Percentiles rank a stretch among this genome's conserved stretches.
These are phyloP conservation scores for Aspergillus bertholletiae DNA, from an alignment of 495 filamentous ascomycete genomes.

Conservation along the genomic window DNA sequence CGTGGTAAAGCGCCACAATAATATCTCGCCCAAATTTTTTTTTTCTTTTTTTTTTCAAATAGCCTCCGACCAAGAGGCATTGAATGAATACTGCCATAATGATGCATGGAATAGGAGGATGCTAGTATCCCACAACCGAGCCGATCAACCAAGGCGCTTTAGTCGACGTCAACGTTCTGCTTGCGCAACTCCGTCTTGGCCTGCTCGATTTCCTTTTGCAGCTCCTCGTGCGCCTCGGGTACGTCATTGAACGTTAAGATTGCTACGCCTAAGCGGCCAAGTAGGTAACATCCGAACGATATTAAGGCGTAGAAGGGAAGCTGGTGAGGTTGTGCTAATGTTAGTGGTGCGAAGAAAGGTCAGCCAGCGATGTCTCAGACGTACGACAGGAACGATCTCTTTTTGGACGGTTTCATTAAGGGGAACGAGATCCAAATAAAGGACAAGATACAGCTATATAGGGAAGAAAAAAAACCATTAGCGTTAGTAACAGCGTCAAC, in stretches of 20 bases:
- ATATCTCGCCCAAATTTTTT: background rate
- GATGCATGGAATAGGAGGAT: background rate
- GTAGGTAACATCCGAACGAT: slow-evolving; percentile 87
- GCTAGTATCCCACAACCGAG: background rate
- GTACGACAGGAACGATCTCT: slow-evolving; percentile 52
- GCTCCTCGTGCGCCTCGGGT: slow-evolving; percentile 82
- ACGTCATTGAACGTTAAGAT: slow-evolving; percentile 96
- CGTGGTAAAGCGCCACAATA: background rate
- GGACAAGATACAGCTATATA: slow-evolving; percentile 61
- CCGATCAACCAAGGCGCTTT: slow-evolving; percentile 8
- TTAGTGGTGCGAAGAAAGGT: background rate
- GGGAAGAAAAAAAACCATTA: background rate
- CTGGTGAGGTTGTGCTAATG: slow-evolving; percentile 37
- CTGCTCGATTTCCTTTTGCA: slow-evolving; percentile 64
- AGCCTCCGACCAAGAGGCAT: too few species aligned
- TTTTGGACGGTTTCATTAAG: slow-evolving; percentile 62
- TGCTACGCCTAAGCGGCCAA: slow-evolving; percentile 86
- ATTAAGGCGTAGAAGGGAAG: slow-evolving; percentile 91
- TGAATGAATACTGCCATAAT: background rate
- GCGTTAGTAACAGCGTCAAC: slow-evolving; percentile 5
- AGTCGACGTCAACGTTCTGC: slow-evolving; percentile 50
- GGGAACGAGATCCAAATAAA: slow-evolving; percentile 81
- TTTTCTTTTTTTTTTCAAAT: too few species aligned
- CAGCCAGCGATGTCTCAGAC: slow-evolving; percentile 11
- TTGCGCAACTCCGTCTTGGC: slow-evolving; percentile 48